These are phyloP conservation scores for Peronospora belbahrii DNA, from an alignment of 352 stramenopile species.

Conservation along the genomic window DNA sequence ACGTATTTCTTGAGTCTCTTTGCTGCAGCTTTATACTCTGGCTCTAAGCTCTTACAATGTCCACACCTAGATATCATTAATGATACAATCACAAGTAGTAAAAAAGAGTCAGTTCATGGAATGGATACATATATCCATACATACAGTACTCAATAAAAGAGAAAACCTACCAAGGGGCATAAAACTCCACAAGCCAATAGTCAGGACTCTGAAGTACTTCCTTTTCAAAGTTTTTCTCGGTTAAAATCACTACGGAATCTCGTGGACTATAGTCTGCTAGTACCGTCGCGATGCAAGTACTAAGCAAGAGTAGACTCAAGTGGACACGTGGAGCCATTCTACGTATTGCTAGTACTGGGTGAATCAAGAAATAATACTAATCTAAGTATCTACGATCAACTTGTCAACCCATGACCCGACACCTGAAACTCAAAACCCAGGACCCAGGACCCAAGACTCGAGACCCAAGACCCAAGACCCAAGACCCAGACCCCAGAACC, in stretches of 20 bases:
- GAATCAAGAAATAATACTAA: too few species aligned
- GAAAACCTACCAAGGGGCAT: constrained; percentile 76
- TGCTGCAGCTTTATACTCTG: constrained; percentile 83
- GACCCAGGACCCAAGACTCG: too few species aligned
- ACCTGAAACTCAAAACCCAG: too few species aligned
- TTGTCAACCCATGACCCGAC: too few species aligned
- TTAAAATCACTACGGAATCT: constrained; percentile 62
- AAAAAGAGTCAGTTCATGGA: too few species aligned
- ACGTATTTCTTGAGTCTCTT: constrained; percentile 81
- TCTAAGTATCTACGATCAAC: too few species aligned
- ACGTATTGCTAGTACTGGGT: too few species aligned
- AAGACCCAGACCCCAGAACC: too few species aligned
- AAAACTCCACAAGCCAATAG: constrained; percentile 92
- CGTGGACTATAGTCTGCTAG: constrained; percentile 40
- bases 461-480: too few species aligned
- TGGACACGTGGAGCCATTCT: constrained; percentile 27
- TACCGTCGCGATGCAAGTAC: constrained; percentile 4
- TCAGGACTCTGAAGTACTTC: constrained; percentile 68
- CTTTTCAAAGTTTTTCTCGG: constrained; percentile 79
- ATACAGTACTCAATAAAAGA: not conserved
- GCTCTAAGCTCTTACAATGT: constrained; percentile 87
- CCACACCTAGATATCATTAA: constrained; percentile 54
- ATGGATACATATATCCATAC: too few species aligned
- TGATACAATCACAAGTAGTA: too few species aligned
- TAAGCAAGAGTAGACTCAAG: constrained; percentile 12